Conservation (phyloP, 2,329 filamentous ascomycete genomes). For the Davidsoniella australis region DNA sequence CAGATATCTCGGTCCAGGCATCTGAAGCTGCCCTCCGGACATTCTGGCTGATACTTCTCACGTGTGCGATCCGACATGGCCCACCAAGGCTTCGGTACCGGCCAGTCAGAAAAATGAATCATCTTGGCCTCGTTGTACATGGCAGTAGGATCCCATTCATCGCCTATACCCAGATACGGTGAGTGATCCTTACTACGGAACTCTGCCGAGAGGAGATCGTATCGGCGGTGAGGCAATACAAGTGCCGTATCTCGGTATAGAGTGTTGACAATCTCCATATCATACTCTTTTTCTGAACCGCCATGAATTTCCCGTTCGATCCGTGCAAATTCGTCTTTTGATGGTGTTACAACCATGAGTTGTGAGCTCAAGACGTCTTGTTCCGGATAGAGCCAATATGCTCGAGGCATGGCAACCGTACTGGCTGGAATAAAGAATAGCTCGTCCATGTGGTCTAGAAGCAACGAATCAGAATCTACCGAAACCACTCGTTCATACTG, state of each 20-base stretch:
- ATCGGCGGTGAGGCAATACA: constrained; percentile 45
- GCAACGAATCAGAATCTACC: constrained; percentile 43
- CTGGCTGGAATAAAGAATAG: constrained; percentile 48
- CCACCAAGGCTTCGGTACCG: constrained; percentile 43
- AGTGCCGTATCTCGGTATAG: constrained; percentile 40
- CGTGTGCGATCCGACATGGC: constrained; percentile 9
- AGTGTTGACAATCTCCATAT: constrained; percentile 51
- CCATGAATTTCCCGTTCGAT: constrained; percentile 17
- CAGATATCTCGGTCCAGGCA: neutral
- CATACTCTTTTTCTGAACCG: constrained; percentile 26
- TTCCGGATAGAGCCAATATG: constrained; percentile 48
- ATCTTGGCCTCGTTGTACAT: constrained; percentile 43
- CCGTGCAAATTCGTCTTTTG: constrained; percentile 29
- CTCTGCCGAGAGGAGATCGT: constrained; percentile 43
- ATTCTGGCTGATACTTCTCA: constrained; percentile 13
- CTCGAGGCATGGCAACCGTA: constrained; percentile 49
- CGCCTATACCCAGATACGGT: constrained; percentile 23
- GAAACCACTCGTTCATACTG: constrained; percentile 35
- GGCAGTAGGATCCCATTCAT: constrained; percentile 35
- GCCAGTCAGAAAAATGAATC: constrained; percentile 57
- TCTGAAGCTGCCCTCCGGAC: neutral
- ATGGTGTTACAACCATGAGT: constrained; percentile 45
- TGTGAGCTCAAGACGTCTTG: constrained; percentile 39
- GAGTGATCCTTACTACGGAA: constrained; percentile 35
- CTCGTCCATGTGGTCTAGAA: constrained; percentile 50